phyloP scores from a whole-genome alignment of 1,139 yeast species.

The Yamadazyma blattariae region DNA sequence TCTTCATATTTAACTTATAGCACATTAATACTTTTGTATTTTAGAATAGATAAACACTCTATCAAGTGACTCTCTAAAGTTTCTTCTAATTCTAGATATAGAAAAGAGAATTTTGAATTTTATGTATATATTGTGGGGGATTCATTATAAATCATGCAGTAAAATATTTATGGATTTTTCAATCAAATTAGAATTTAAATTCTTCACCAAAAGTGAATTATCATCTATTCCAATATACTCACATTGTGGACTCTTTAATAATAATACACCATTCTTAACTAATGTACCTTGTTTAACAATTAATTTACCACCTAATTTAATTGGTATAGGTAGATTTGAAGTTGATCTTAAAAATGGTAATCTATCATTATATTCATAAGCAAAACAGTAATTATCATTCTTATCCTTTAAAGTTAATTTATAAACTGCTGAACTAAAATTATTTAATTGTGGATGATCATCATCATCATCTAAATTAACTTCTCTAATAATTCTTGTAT shows the following conservation, averaged over 20 bases:
- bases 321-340: constrained; percentile 29
- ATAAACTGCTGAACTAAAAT: constrained; percentile 18
- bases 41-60: too few relatives aligned
- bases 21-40: too few relatives aligned
- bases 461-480: constrained; percentile 23
- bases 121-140: constrained; percentile 1
- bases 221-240: constrained; percentile 31
- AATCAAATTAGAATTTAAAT: constrained; percentile 24
- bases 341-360: constrained; percentile 29
- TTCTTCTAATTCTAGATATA: too few relatives aligned
- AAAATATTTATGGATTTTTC: constrained; percentile 34
- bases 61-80: too few relatives aligned
- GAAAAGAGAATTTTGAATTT: not conserved
- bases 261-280: constrained; percentile 32
- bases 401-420: constrained; percentile 35
- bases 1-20: too few relatives aligned
- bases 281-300: constrained; percentile 30
- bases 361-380: constrained; percentile 36
- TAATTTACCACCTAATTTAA: constrained; percentile 39
- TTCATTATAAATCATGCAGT: constrained; percentile 12
- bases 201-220: constrained; percentile 18
- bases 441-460: not conserved
- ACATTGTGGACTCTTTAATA: constrained; percentile 30
- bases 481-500: constrained; percentile 28
- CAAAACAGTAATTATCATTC: constrained; percentile 33